Conservation (phyloP, 331 rosid species). For the Quercus tomentella region DNA sequence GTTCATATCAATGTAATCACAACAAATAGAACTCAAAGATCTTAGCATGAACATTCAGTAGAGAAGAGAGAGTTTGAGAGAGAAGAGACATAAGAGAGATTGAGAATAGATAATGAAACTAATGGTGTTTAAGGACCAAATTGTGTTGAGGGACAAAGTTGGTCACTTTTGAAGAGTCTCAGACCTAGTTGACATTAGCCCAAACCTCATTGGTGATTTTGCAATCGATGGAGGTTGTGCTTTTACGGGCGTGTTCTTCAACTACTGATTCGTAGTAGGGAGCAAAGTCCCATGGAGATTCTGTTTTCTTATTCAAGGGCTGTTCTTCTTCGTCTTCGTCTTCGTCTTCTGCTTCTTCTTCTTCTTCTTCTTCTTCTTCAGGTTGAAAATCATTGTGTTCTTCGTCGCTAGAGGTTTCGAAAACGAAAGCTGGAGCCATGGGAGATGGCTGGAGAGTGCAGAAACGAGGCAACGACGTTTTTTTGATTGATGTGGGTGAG, state of each 20-base stretch:
- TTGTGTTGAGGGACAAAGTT: no score
- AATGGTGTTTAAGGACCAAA: no score
- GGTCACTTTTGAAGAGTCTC: no score
- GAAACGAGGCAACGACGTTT: neutral
- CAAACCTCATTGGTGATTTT: slow-evolving; percentile 42
- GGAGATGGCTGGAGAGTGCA: neutral
- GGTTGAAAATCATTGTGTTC: slow-evolving; percentile 32
- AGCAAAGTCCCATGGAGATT: slow-evolving; percentile 92
- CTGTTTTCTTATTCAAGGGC: slow-evolving; percentile 43
- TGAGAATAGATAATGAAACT: no score
- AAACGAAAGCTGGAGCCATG: slow-evolving; percentile 60
- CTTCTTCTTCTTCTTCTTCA: slow-evolving; percentile 11
- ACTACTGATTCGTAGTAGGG: slow-evolving; percentile 75
- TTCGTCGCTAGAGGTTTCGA: slow-evolving; percentile 87
- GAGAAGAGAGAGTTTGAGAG: no score
- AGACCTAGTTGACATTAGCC: no score
- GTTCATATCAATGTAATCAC: no score
- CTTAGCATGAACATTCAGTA: no score
- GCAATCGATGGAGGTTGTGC: slow-evolving; percentile 76
- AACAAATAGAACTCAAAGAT: no score
- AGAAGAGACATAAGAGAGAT: no score
- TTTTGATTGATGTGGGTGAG: neutral
- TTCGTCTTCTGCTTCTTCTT: slow-evolving; percentile 13
- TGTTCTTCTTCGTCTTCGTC: slow-evolving; percentile 4
- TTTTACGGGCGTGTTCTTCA: slow-evolving; percentile 81